Conservation (phyloP, 2,329 filamentous ascomycete species). For the Fusarium sp. region DNA sequence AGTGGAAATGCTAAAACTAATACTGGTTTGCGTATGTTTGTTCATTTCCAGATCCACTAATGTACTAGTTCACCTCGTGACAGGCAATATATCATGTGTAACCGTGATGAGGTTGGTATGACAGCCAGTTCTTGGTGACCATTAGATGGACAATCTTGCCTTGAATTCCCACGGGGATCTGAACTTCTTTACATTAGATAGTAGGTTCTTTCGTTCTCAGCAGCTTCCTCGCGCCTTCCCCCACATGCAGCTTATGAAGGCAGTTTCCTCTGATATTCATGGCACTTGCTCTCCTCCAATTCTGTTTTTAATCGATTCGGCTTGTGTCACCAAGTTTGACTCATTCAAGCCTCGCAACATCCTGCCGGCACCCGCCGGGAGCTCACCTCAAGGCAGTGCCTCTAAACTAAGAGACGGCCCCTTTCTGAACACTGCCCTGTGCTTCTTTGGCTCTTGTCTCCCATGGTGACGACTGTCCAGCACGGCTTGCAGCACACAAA, state of each 20-base stretch:
- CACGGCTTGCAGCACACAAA: neutral
- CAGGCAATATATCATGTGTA: neutral
- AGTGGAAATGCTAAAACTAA: neutral
- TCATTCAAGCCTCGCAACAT: slow-evolving; percentile 2
- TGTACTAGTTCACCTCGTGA: neutral
- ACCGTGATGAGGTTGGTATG: neutral
- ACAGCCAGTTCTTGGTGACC: neutral
- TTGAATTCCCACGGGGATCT: neutral
- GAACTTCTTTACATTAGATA: neutral
- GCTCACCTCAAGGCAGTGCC: neutral
- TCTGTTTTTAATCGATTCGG: neutral
- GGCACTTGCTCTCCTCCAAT: neutral
- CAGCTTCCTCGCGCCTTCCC: neutral
- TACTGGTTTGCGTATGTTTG: neutral
- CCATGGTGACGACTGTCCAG: neutral
- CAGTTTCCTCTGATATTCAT: neutral
- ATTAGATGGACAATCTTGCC: neutral
- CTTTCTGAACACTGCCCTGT: neutral
- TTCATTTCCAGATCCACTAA: neutral
- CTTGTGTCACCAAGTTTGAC: neutral
- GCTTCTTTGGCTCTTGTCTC: neutral
- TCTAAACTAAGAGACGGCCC: neutral
- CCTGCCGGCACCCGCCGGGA: slow-evolving; percentile 12
- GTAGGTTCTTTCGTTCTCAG: neutral
- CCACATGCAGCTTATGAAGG: neutral